Base-by-base conservation (phyloP, 768 basidiomycete genomes). In the Roridomyces roridus region DNA sequence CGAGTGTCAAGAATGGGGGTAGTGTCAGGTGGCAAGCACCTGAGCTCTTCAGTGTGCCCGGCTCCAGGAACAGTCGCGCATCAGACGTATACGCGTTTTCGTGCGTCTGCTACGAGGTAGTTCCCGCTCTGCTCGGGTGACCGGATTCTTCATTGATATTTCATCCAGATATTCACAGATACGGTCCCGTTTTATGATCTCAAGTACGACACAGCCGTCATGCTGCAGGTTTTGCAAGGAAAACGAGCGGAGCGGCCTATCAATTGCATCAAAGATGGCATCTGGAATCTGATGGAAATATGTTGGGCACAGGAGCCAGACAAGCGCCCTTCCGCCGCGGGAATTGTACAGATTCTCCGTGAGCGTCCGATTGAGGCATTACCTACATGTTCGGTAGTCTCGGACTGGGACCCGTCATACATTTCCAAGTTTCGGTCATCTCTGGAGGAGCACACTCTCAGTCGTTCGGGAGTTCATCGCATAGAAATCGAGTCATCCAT, bases 61-160 rank as follows among this genome's bases (percentile, higher is more conserved):
- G 59, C 34, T 65, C 58, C 10, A 6, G n/a, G n/a, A 65, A 66
- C 24, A 57, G 55, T 34, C 52, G 55, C 28, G 57, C 55, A 11
- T 70, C 66, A 23, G 72, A 72, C 52, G 51, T 73, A 12, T 73
- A 69, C 34, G 68, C 69, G 12, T 70, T 68, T 60, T 58, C 64
- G 14, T 68, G 66, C 29, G 65, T 68, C 24, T 69, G 62, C 31
- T 69, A 70, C 36, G 72, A 73, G 61, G 71, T 70, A n/a, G n/a
- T 46, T n/a, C 51, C 58, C 20, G 24, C 29, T 20, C 21, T 37
- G 17, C 39, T 1, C 31, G 5, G 17, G 8, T 34, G 11, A 20
- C 12, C 46, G 9, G 2, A 20, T 2, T 44, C n/a, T 8, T 26
- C 31, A n/a, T 31, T 35, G 1, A 44, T n/a, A 15, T 43, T 8